Base-by-base conservation (phyloP, 108 stramenopile genomes). In the Cyclotella baltica region DNA sequence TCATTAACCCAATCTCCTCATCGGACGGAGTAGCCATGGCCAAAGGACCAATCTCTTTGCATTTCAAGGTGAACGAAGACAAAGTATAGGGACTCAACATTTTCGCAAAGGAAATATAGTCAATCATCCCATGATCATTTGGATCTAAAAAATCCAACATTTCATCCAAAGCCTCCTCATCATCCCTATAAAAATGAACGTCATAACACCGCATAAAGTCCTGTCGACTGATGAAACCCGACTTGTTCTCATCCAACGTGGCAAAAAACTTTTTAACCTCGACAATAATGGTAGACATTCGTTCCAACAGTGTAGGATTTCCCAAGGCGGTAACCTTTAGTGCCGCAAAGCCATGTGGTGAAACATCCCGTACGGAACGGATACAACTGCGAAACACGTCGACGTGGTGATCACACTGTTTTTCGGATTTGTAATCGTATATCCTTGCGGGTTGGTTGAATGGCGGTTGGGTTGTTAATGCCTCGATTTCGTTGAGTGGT, bases 251-350 rank as follows among this genome's bases (percentile, higher is more conserved):
- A 53, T 96, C 93, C 80, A 92, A 88, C 47, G 80, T 83, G 23
- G 67, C 47, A 80, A 96, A 97, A 31, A 97, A 74, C 19, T 63
- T 75, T 50, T 85, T 72, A 10, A 81, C 76, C 70, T 97, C 97
- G 4, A 86, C 73, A 65, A 97, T 90, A 38, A 89, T 85, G 34
- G 58, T 66, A n/a, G 94, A 90, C 85, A 98, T 80, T 20, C 96
- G 91, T 57, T 92, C 85, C 23, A 99, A 72, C 38, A 98, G 71
- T 37, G 86, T 66, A 1, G 99, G 99, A 79, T 98, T 89, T 0
- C 96, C 96, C 33, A 99, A 80, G 0, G 97, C 97, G 29, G 99
- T 98, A 8, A 98, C 81, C 83, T 99, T 99, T 47, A 98, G 74
- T 8, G 98, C 98, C 13, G 96, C 96, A 83, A 95, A 96, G 9